A percentile compares a stretch with the other conserved stretches of the same genome.
These are phyloP conservation scores for Lobulomyces angularis DNA, from an alignment of 192 early-diverging fungal genomes.

Conservation along the genomic window DNA sequence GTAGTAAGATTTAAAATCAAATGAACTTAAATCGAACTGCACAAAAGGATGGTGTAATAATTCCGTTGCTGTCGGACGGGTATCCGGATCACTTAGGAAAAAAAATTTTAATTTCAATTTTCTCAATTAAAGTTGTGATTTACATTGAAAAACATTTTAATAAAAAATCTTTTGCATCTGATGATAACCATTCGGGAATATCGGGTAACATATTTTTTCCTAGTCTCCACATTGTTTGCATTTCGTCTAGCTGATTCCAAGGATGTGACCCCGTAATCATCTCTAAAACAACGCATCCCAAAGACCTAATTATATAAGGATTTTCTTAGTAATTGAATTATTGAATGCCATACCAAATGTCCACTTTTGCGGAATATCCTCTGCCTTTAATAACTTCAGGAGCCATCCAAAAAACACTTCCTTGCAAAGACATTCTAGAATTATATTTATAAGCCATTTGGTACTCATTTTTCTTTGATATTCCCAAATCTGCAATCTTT, in stretches of 20 bases:
- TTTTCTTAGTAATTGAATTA: no score
- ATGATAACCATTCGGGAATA: constrained; percentile 60
- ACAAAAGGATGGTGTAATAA: constrained; percentile 62
- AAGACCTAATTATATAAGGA: no score
- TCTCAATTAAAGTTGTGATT: constrained; percentile 12
- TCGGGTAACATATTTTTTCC: constrained; percentile 66
- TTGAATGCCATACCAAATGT: constrained; percentile 60
- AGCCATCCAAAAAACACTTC: constrained; percentile 99
- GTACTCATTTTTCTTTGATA: constrained; percentile 76
- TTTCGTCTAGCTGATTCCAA: constrained; percentile 41
- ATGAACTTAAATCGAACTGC: no score
- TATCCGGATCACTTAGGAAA: constrained; percentile 49
- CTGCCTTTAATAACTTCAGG: constrained; percentile 92
- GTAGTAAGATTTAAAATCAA: no score
- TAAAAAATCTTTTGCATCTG: constrained; percentile 64
- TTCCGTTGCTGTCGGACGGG: constrained; percentile 63
- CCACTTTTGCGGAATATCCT: constrained; percentile 82
- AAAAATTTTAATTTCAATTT: constrained; percentile 1
- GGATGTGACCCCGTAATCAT: constrained; percentile 97
- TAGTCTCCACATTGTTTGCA: constrained; percentile 58
- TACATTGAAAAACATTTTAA: constrained; percentile 64
- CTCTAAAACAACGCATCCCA: constrained; percentile 93
- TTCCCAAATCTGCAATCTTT: constrained; percentile 99
- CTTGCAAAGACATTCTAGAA: constrained; percentile 67
- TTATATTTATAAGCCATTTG: constrained; percentile 29